Percentiles rank a stretch among this genome's conserved stretches.
Evolutionary conservation across 805 yeast genomes (phyloP).

Genomic region (Monosporozyma unispora): DNA sequence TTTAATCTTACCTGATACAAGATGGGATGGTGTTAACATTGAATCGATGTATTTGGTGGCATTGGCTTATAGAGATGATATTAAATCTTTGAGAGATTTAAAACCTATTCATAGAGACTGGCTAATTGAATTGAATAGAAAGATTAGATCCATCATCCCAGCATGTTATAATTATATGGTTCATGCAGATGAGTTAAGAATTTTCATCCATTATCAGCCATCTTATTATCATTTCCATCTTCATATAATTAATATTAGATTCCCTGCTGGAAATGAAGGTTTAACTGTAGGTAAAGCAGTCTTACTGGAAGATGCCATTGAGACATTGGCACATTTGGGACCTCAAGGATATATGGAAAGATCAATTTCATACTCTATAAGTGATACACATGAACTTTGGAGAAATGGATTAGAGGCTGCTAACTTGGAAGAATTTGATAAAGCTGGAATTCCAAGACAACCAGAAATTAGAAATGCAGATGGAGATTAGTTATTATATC

Average conservation of each 20-base stretch:
- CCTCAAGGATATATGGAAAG: slow-evolving; percentile 47
- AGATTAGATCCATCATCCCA: slow-evolving; percentile 41
- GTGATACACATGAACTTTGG: slow-evolving; percentile 79
- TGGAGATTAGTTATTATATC: neutral
- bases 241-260: slow-evolving; percentile 71
- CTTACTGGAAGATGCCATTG: slow-evolving; percentile 73
- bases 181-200: slow-evolving; percentile 48
- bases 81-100: slow-evolving; percentile 71
- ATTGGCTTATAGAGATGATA: slow-evolving; percentile 59
- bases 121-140: slow-evolving; percentile 39
- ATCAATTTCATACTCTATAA: slow-evolving; percentile 57
- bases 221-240: slow-evolving; percentile 94
- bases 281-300: slow-evolving; percentile 74
- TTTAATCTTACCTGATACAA: slow-evolving; percentile 87
- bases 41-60: slow-evolving; percentile 70
- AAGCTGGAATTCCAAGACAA: neutral
- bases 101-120: slow-evolving; percentile 48
- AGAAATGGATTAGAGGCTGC: slow-evolving; percentile 18
- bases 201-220: slow-evolving; percentile 91
- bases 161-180: slow-evolving; percentile 37
- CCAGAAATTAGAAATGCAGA: neutral
- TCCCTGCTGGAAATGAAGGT: slow-evolving; percentile 62
- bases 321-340: slow-evolving; percentile 47
- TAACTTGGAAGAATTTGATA: neutral
- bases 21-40: slow-evolving; percentile 77